These are phyloP conservation scores for Penicillium sp. DNA, from an alignment of 2,329 filamentous ascomycete genomes.

Conservation along the genomic window DNA sequence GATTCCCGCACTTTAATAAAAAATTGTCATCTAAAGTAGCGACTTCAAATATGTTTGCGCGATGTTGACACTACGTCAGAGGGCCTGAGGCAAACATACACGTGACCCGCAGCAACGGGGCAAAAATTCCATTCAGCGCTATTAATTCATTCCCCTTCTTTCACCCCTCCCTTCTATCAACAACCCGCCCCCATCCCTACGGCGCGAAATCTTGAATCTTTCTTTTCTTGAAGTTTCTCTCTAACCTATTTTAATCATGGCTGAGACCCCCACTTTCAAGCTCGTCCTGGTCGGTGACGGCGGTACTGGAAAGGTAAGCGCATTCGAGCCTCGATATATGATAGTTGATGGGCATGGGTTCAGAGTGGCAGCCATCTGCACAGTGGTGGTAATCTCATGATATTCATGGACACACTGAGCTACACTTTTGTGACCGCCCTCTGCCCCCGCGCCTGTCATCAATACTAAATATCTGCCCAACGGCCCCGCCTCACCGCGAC, in stretches of 20 bases:
- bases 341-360: slow-evolving; percentile 8
- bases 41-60: background rate
- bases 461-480: slow-evolving; percentile 29
- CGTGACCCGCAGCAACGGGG: slow-evolving; percentile 23
- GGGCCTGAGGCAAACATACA: slow-evolving; percentile 21
- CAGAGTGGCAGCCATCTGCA: slow-evolving; percentile 5
- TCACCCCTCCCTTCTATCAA: slow-evolving; percentile 29
- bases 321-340: slow-evolving; percentile 1
- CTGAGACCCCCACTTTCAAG: slow-evolving; percentile 86
- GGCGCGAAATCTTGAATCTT: slow-evolving; percentile 20
- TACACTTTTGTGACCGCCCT: slow-evolving; percentile 7
- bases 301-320: slow-evolving; percentile 95
- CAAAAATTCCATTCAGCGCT: slow-evolving; percentile 37
- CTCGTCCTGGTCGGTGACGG: slow-evolving; percentile 99
- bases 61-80: slow-evolving; percentile 26
- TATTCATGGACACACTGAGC: background rate
- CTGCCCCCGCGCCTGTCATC: slow-evolving; percentile 30
- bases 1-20: background rate
- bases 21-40: background rate
- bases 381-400: background rate
- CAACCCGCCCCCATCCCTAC: slow-evolving; percentile 25
- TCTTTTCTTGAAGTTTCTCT: slow-evolving; percentile 14
- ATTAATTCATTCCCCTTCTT: slow-evolving; percentile 28
- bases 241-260: slow-evolving; percentile 55
- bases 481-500: slow-evolving; percentile 16